Evolutionary conservation across 225 moss, liverwort and hornwort genomes (phyloP), one percentile per base, ranked within the genome.

Genomic region (Bryum argenteum): DNA sequence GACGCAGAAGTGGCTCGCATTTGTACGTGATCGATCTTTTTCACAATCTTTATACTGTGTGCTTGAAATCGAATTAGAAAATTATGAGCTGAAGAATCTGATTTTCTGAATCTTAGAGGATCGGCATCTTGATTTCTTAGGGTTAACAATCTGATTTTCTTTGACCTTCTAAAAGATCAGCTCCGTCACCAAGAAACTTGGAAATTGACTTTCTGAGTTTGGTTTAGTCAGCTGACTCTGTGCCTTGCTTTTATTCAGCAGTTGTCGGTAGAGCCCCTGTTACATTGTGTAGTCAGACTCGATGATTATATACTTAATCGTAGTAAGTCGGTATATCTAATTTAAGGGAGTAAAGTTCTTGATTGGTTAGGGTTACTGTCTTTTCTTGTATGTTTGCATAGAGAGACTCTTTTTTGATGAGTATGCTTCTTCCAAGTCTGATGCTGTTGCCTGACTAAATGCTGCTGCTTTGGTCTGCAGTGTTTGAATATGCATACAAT

Each of bases 1-100:
- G 53, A 84, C 65, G 23, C 66, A 0, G 86, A 91, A 66, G 94
- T 94, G 28, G 94, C 91, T 44, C 89, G 94, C 53, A 94, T 94
- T 75, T 79, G 93, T 93, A 84, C 43, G 93, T 80, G 24, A 48
- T 17, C 17, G 48, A 48, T 15, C 17, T 48, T 17, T 48, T 44
- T 44, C 33, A 3, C 33, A 19, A 15, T 13, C 22, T 22, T 40
- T 59, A 18, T 3, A 60, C 45, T 69, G 61, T 55, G 9, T 20
- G 26, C 69, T 13, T 10, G 16, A 12, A 33, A 33, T 33, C 33
- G 5, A 33, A 33, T 33, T 6, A 33, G 33, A 22, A 6, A 73
- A 54, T 44, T 9, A n/a, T 17, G 17, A 41, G 50, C 16, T 17
- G 0, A 63, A 33, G 42, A 56, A 8, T 24, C 7, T 15, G 52